Conservation (phyloP, 768 basidiomycete genomes). For the Filobasidium wieringae region DNA sequence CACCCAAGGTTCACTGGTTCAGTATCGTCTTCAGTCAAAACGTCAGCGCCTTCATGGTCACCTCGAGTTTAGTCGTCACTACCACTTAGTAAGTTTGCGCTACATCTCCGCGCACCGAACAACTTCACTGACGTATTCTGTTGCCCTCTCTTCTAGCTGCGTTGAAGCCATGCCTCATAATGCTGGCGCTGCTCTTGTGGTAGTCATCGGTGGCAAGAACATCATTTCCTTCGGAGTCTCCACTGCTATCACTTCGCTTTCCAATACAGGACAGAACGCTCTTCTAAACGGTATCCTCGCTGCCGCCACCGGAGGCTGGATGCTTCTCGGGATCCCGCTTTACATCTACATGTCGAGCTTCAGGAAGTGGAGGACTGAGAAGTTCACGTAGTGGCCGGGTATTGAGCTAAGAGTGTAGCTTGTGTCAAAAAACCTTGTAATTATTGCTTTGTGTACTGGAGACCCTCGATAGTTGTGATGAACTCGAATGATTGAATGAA, state of each 20-base stretch:
- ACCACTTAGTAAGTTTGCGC: conserved; percentile 7
- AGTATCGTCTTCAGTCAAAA: conserved; percentile 8
- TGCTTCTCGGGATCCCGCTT: conserved; percentile 1
- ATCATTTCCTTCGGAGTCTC: conserved; percentile 4
- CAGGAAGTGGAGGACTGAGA: neutral
- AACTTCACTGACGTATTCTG: neutral
- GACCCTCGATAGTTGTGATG: too few relatives aligned
- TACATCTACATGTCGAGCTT: conserved; percentile 4
- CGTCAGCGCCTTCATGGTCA: neutral
- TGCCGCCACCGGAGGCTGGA: neutral
- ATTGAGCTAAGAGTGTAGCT: too few relatives aligned
- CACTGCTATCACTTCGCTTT: neutral
- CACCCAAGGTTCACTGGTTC: conserved; percentile 3
- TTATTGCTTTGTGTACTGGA: too few relatives aligned
- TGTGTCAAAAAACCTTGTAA: too few relatives aligned
- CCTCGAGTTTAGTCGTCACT: neutral
- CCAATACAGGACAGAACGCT: neutral
- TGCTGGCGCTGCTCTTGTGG: conserved; percentile 8
- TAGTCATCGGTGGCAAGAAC: conserved; percentile 11
- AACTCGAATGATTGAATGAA: too few relatives aligned
- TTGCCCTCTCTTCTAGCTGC: neutral
- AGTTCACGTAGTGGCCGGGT: neutral
- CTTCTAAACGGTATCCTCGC: neutral
- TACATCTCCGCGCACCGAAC: too few relatives aligned
- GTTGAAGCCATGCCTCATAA: conserved; percentile 9